phyloP scores from a whole-genome alignment of 352 stramenopile species.

The Globisporangium acanthophoron region DNA sequence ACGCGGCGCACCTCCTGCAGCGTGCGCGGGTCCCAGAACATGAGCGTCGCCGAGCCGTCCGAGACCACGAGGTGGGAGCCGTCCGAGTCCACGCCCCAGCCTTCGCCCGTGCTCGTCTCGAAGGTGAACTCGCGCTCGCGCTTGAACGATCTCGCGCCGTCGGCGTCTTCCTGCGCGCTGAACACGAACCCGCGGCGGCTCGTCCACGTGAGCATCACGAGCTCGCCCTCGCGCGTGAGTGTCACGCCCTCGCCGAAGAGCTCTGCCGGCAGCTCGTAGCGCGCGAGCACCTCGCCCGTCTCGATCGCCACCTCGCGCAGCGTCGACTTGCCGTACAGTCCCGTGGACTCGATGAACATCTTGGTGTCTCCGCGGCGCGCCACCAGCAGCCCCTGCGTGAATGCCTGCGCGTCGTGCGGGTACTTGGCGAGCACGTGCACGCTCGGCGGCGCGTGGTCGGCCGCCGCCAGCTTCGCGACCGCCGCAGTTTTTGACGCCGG shows the following conservation, averaged over 20 bases:
- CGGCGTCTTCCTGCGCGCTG: constrained; percentile 3
- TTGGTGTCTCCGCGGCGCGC: constrained; percentile 42
- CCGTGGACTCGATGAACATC: constrained; percentile 91
- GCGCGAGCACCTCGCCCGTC: constrained; percentile 69
- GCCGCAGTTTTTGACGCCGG: constrained; percentile 12
- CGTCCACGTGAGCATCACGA: constrained; percentile 93
- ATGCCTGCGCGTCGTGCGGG: constrained; percentile 76
- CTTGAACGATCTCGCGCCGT: constrained; percentile 23
- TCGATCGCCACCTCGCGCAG: constrained; percentile 85
- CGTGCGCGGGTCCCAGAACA: constrained; percentile 89
- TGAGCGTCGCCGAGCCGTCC: constrained; percentile 86
- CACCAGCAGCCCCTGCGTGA: constrained; percentile 84
- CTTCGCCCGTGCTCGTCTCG: constrained; percentile 73
- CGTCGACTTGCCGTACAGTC: constrained; percentile 83
- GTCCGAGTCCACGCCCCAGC: constrained; percentile 92
- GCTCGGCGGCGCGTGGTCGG: background rate
- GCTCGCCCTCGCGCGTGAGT: constrained; percentile 46
- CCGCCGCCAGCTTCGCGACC: too few species aligned
- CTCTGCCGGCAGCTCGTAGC: constrained; percentile 45
- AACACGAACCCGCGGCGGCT: constrained; percentile 87
- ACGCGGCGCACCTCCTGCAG: constrained; percentile 72
- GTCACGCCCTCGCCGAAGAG: constrained; percentile 93
- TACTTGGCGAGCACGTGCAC: constrained; percentile 67
- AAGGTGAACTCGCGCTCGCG: constrained; percentile 71
- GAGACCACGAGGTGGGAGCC: constrained; percentile 63